phyloP scores from a whole-genome alignment of 495 filamentous ascomycete genomes.

The Daldinia decipiens region DNA sequence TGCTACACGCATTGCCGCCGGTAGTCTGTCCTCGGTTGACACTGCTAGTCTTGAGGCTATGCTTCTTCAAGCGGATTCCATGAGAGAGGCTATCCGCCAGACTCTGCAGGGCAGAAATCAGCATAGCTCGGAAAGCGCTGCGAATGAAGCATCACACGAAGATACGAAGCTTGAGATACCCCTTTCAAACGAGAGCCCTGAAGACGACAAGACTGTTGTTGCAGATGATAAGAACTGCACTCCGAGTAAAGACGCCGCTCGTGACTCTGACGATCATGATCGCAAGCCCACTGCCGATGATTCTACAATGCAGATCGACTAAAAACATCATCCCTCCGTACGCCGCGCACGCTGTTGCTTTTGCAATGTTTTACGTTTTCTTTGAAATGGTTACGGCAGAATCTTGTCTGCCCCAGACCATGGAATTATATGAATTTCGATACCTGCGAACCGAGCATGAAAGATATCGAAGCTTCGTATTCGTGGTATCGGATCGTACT shows the following conservation, averaged over 20 bases:
- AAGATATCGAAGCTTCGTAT: constrained; percentile 15
- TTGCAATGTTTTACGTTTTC: constrained; percentile 2
- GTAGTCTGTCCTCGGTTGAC: constrained; percentile 40
- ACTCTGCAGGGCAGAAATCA: constrained; percentile 26
- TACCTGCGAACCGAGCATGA: not conserved
- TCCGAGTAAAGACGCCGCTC: constrained; percentile 9
- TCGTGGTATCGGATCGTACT: constrained; percentile 2
- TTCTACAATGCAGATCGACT: constrained; percentile 47
- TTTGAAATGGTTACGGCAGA: constrained; percentile 3
- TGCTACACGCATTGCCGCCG: constrained; percentile 44
- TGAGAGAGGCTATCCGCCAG: constrained; percentile 29
- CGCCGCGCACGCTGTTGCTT: not conserved
- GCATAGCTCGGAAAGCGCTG: constrained; percentile 3
- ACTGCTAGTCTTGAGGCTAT: constrained; percentile 41
- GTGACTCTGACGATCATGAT: constrained; percentile 13
- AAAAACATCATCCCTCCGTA: constrained; percentile 4
- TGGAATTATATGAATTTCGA: constrained; percentile 7
- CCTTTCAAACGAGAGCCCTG: constrained; percentile 24
- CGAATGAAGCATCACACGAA: not conserved
- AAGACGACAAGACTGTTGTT: constrained; percentile 29
- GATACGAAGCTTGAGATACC: constrained; percentile 16
- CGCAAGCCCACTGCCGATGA: constrained; percentile 18
- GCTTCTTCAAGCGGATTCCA: constrained; percentile 43
- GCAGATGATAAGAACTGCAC: constrained; percentile 29
- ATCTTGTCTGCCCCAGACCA: not conserved